A percentile compares a stretch with the other conserved stretches of the same genome.
phyloP scores from a whole-genome alignment of 495 filamentous ascomycete species.

The Lineolata rhizophorae region DNA sequence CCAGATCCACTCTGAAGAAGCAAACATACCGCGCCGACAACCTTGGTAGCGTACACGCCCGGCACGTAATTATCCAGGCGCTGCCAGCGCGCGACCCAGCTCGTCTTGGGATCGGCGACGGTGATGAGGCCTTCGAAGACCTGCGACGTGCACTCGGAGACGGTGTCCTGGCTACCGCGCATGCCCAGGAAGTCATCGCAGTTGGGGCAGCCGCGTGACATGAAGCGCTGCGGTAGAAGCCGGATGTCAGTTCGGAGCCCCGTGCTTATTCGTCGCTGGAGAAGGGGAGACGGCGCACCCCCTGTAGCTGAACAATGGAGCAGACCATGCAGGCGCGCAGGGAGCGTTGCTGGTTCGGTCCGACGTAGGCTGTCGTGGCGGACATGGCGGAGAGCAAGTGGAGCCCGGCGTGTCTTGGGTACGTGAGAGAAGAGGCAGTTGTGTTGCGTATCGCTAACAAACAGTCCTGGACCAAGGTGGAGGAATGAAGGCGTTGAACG shows the following conservation, averaged over 20 bases:
- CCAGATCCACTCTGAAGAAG: no score
- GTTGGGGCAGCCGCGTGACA: constrained; percentile 1
- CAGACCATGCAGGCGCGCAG: constrained; percentile 4
- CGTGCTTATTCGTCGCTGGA: no score
- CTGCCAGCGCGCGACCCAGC: constrained; percentile 3
- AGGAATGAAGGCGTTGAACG: no score
- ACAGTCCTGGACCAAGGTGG: no score
- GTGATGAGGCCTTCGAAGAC: constrained; percentile 1
- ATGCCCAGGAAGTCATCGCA: constrained; percentile 3
- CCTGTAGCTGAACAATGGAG: constrained; percentile 1
- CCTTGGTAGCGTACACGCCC: constrained; percentile 3
- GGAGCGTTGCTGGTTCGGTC: not conserved
- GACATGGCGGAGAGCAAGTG: no score
- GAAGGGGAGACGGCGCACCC: not conserved
- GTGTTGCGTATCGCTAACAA: no score
- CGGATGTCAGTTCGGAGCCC: not conserved
- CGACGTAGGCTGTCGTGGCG: not conserved
- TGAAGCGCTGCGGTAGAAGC: not conserved
- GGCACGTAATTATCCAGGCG: constrained; percentile 2
- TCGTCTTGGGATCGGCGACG: not conserved
- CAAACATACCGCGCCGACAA: no score
- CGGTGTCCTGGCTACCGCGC: not conserved
- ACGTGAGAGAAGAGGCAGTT: no score
- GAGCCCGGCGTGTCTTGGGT: no score
- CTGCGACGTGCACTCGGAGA: constrained; percentile 1